Base-by-base conservation (phyloP, 176 grass and related monocot genomes). In the Hordeum marinum region DNA sequence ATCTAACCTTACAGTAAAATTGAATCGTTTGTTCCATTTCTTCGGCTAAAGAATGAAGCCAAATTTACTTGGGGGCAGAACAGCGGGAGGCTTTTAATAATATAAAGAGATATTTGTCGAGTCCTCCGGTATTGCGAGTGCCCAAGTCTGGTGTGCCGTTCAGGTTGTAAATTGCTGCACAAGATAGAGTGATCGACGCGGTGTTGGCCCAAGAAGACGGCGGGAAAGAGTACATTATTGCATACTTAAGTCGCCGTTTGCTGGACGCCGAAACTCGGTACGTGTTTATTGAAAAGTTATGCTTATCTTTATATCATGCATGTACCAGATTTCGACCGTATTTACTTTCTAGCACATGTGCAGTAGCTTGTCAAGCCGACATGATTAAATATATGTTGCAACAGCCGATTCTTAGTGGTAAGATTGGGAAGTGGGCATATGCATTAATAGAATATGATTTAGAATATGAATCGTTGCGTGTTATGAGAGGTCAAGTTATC, bases 261-360 rank as follows among this genome's bases (percentile, higher is more conserved):
- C 36, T 79, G 0, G 76, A 79, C 2, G 0, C 58, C 1, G 76
- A 79, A 9, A 63, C 10, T 17, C 9, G 77, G 77, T 79, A 63
- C 14, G 14, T 45, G 7, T 62, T 79, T 11, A 64, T 43, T 40
- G 77, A 79, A 21, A 79, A 43, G 0, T 11, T 63, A 18, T 79
- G 59, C n/a, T 39, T 78, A 5, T 65, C 34, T 20, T 65, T 80
- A 80, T 65, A 65, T 64, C 48, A 45, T 80, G 77, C 40, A 9
- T 80, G 78, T 52, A 68, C 78, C 41, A 80, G 36, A 3, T 80
- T 80, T 20, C 9, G 61, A 5, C 78, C 66, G 14, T 80, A 80
- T 24, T 36, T 80, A 26, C 42, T 80, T 0, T 48, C n/a, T n/a
- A 67, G 23, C 36, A 52, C 15, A 0, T 80, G 41, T 23, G 20